Base-by-base conservation (phyloP, 345 rosid species). In the Populus tremula region DNA sequence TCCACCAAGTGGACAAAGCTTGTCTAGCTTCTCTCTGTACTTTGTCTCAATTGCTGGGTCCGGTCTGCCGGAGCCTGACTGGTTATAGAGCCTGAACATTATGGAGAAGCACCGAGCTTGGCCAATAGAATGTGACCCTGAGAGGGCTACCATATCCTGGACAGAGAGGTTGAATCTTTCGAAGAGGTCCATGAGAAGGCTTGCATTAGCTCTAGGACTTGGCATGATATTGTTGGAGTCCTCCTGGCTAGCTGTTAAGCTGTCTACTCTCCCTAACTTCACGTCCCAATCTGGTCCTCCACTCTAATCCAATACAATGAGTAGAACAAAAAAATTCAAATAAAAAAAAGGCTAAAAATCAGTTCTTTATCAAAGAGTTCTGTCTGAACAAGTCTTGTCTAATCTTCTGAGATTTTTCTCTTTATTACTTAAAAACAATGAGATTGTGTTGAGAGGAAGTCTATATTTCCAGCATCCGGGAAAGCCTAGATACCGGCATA, bases 61-160 rank as follows among this genome's bases (percentile, higher is more conserved):
- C 0, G 96, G 88, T 53, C 36, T 73, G 70, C 93, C 98, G 0
- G 94, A 73, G 2, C 95, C 98, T 2, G 97, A 93, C 72, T 94
- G 99, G 84, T 96, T 96, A 77, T 96, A 96, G 67, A 96, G 97
- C 79, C 98, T 87, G 66, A 87, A 90, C 86, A 92, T 82, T 77
- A 96, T 80, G 0, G 99, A 96, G 76, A 96, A 94, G 81, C 99
- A 96, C 72, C 99, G 83, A 47, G 79, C 98, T 81, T 94, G 78
- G 41, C 98, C 99, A 2, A 94, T 90, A 1, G 99, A 91, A 80
- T 94, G 99, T 67, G 99, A 91, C 13, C 99, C 99, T 0, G 99
- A 96, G 73, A 96, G 97, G 76, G 97, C 98, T 11, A 96, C 98
- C 64, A 89, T 79, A 83, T 96, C 98, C 76, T 85, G 87, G 8